Base-by-base conservation (phyloP, 495 filamentous ascomycete genomes). In the Cercophora scortea region DNA sequence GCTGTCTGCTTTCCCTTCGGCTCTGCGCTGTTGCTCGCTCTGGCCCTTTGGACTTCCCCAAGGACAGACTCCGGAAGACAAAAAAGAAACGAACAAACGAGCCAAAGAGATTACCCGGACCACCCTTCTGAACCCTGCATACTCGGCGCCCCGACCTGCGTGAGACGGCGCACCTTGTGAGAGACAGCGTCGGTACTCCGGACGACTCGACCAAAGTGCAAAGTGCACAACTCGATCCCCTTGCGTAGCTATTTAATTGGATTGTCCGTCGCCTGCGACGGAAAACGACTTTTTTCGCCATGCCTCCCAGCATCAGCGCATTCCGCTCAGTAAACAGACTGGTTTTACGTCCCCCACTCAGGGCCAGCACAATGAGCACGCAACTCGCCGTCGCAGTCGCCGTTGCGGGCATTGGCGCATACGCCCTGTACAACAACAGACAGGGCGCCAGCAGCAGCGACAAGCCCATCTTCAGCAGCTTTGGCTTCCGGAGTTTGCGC, bases 401-500 rank as follows among this genome's bases (percentile, higher is more conserved):
- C 53, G 56, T 59, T 4, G 64, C 59, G 11, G 64, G 64, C 46
- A 47, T 62, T 36, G 64, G 64, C 47, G 55, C 54, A 3, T 61
- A 60, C 41, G 61, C 58, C 9, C 45, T 62, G 17, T 66, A 62
- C 53, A n/a, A 35, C 52, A 53, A 59, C 36, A 34, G 42, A 13
- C 42, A 15, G 39, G 39, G 33, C 36, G 19, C 40, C 25, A 32
- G 16, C 17, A 17, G 49, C 39, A 39, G 41, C 11, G 57, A 52
- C 32, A 67, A 64, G 60, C 56, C 61, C 10, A 45, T 57, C 36
- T 63, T 67, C 46, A 50, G 47, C 32, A 56, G 57, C 55, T 64
- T 69, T 19, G 64, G 64, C 44, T 71, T 74, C 53, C 54, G 65
- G 39, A 67, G 61, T 12, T 66, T 78, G 5, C 52, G 63, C 41